A percentile compares a stretch with the other conserved stretches of the same genome.
phyloP scores from a whole-genome alignment of 805 yeast genomes.

The Pichia membranifaciens region DNA sequence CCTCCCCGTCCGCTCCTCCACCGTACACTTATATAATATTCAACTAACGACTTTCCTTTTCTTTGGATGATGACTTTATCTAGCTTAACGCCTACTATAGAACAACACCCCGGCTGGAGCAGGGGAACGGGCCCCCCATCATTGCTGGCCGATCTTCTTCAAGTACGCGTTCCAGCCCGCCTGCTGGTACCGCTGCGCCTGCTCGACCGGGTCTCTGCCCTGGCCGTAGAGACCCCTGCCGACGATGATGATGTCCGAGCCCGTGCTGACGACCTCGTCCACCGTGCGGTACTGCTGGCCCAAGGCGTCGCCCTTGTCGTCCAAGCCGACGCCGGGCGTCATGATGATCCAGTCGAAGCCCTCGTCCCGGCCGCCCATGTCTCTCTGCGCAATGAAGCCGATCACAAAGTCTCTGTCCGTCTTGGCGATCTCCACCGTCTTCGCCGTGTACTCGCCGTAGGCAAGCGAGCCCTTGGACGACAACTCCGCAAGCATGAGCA shows the following conservation, averaged over 20 bases:
- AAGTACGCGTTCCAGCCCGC: slow-evolving; percentile 96
- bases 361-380: slow-evolving; percentile 75
- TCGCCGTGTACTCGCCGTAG: slow-evolving; percentile 78
- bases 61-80: too few relatives aligned
- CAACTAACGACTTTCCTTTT: too few relatives aligned
- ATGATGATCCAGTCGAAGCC: slow-evolving; percentile 93
- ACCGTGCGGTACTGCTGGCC: slow-evolving; percentile 98
- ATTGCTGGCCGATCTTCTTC: slow-evolving; percentile 26
- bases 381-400: slow-evolving; percentile 92
- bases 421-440: slow-evolving; percentile 84
- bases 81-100: too few relatives aligned
- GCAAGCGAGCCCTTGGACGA: slow-evolving; percentile 94
- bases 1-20: too few relatives aligned
- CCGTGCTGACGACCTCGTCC: slow-evolving; percentile 70
- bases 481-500: slow-evolving; percentile 91
- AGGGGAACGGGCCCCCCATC: too few relatives aligned
- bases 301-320: slow-evolving; percentile 89
- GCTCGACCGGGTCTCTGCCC: slow-evolving; percentile 84
- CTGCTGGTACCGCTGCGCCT: slow-evolving; percentile 80
- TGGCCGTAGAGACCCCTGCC: slow-evolving; percentile 95
- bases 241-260: slow-evolving; percentile 95
- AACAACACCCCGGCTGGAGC: too few relatives aligned
- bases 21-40: too few relatives aligned
- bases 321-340: slow-evolving; percentile 99
- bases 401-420: slow-evolving; percentile 83